Evolutionary conservation across 371 early-diverging fungal species (phyloP).

Genomic region (Rhizoclosmatium hyalinum): DNA sequence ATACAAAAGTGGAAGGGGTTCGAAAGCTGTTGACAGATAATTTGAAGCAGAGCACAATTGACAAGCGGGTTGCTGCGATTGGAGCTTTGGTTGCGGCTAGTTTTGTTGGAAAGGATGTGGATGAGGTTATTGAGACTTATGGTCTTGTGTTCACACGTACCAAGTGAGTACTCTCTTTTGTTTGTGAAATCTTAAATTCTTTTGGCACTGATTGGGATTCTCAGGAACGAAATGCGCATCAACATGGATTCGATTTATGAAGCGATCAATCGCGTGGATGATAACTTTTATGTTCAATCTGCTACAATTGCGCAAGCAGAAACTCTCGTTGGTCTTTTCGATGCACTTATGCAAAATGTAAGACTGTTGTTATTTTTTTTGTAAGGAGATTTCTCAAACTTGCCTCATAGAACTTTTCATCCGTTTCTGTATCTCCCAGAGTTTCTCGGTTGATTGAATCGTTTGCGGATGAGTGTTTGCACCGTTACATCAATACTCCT

Average conservation of each 20-base stretch:
- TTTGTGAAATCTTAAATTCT: no score
- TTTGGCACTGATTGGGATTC: no score
- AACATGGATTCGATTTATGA: constrained; percentile 19
- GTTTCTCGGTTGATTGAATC: background rate
- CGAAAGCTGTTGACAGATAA: background rate
- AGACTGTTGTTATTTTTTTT: constrained; percentile 6
- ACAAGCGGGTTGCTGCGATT: background rate
- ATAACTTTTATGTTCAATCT: background rate
- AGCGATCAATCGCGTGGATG: background rate
- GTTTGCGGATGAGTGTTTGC: background rate
- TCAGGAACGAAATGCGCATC: constrained; percentile 32
- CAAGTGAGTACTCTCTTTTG: no score
- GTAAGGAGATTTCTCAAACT: background rate
- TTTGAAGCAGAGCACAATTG: constrained; percentile 4
- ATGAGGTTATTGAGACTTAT: constrained; percentile 16
- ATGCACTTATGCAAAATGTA: constrained; percentile 19
- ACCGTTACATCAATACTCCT: constrained; percentile 3
- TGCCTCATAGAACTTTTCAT: constrained; percentile 17
- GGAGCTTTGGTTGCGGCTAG: background rate
- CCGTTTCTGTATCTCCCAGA: constrained; percentile 18
- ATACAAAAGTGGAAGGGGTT: no score
- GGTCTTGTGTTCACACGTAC: background rate
- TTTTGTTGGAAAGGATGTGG: background rate
- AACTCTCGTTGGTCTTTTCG: background rate
- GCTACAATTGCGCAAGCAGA: constrained; percentile 14